Conservation (phyloP, 1,284 basidiomycete genomes). For the Exobasidium rhododendri region DNA sequence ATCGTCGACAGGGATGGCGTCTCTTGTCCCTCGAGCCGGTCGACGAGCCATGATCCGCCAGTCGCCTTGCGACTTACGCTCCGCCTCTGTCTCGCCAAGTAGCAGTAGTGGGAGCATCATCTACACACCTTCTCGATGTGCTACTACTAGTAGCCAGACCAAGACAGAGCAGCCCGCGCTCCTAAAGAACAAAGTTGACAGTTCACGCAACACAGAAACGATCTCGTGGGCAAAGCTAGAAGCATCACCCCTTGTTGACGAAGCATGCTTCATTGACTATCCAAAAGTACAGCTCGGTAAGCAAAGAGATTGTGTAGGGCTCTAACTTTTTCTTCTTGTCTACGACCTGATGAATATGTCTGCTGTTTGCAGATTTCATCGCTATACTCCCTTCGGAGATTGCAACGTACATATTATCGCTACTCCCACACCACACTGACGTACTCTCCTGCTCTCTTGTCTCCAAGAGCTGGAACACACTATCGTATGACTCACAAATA, state of each 20-base stretch:
- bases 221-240: too few species aligned
- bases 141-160: neutral
- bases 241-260: conserved; percentile 19
- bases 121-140: neutral
- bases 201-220: too few species aligned
- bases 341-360: too few species aligned
- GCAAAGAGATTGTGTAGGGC: conserved; percentile 7
- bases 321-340: neutral
- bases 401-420: conserved; percentile 26
- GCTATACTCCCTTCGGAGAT: conserved; percentile 29
- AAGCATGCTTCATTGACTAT: conserved; percentile 17
- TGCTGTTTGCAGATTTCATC: conserved; percentile 33
- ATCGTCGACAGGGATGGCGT: too few species aligned
- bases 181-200: too few species aligned
- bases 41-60: neutral
- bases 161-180: too few species aligned
- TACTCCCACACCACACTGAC: conserved; percentile 22
- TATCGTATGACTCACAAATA: conserved; percentile 25
- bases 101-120: neutral
- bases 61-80: neutral
- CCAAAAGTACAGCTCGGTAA: conserved; percentile 11
- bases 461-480: conserved; percentile 22
- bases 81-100: neutral
- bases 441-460: conserved; percentile 23
- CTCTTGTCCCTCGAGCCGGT: neutral